Percentiles rank a stretch among this genome's conserved stretches.
phyloP scores from a whole-genome alignment of 1,139 yeast species.

The Candida albicans region DNA sequence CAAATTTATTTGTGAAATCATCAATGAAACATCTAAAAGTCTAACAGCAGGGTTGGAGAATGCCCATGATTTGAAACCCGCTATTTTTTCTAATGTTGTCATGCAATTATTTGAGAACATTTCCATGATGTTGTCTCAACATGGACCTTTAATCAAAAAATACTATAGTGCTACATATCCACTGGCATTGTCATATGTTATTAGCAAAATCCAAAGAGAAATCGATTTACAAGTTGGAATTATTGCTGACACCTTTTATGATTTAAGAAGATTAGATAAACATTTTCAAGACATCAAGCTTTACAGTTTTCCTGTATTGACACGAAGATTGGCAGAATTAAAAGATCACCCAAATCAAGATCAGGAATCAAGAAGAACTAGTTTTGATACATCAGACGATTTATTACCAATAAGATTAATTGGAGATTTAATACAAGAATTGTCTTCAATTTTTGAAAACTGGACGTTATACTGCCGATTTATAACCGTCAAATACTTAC shows the following conservation, averaged over 20 bases:
- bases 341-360: slow-evolving; percentile 15
- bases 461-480: slow-evolving; percentile 87
- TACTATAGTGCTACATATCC: slow-evolving; percentile 60
- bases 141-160: slow-evolving; percentile 70
- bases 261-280: slow-evolving; percentile 60
- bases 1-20: slow-evolving; percentile 78
- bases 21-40: slow-evolving; percentile 73
- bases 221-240: slow-evolving; percentile 90
- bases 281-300: slow-evolving; percentile 55
- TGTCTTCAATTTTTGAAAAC: slow-evolving; percentile 74
- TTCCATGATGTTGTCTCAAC: slow-evolving; percentile 83
- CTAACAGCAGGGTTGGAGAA: slow-evolving; percentile 46
- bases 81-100: slow-evolving; percentile 65
- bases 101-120: slow-evolving; percentile 81
- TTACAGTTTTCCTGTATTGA: slow-evolving; percentile 56
- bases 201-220: slow-evolving; percentile 76
- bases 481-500: slow-evolving; percentile 62
- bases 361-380: slow-evolving; percentile 5
- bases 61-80: slow-evolving; percentile 34
- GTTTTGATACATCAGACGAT: slow-evolving; percentile 27
- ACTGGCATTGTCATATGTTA: slow-evolving; percentile 63
- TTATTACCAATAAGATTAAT: slow-evolving; percentile 40
- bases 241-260: slow-evolving; percentile 84
- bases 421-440: slow-evolving; percentile 65
- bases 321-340: slow-evolving; percentile 23